A percentile compares a stretch with the other conserved stretches of the same genome.
phyloP scores from a whole-genome alignment of 345 rosid species.

The Pelargonium nanum region DNA sequence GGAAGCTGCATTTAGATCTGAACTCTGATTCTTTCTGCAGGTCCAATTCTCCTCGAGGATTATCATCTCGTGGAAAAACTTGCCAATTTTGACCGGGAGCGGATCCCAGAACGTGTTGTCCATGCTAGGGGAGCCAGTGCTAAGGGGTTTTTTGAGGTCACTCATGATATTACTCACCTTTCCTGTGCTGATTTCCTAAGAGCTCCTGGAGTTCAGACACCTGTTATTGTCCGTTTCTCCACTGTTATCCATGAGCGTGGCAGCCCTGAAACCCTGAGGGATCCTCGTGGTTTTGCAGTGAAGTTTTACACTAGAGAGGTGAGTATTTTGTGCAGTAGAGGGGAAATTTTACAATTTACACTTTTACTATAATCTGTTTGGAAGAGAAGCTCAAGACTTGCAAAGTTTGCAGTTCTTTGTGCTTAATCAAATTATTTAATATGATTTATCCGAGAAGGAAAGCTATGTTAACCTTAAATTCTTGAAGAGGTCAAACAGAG shows the following conservation, averaged over 20 bases:
- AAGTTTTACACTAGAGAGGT: conserved; percentile 22
- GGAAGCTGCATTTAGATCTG: conserved; percentile 5
- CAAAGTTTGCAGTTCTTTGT: too few species aligned
- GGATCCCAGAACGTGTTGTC: conserved; percentile 23
- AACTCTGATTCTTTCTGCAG: conserved; percentile 1
- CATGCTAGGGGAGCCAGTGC: conserved; percentile 25
- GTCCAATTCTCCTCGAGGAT: conserved; percentile 23
- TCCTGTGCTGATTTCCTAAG: conserved; percentile 20
- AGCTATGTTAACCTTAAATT: background rate
- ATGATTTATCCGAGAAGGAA: too few species aligned
- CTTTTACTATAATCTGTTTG: background rate
- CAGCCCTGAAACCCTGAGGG: conserved; percentile 20
- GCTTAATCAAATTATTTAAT: too few species aligned
- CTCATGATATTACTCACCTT: conserved; percentile 15
- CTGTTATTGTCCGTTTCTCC: conserved; percentile 20
- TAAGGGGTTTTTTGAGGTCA: conserved; percentile 21
- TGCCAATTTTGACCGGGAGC: conserved; percentile 19
- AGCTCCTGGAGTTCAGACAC: conserved; percentile 21
- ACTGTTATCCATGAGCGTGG: conserved; percentile 22
- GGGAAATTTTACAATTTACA: too few species aligned
- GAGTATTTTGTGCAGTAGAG: background rate
- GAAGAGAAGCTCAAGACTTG: background rate
- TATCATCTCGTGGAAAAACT: conserved; percentile 20
- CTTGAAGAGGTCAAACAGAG: background rate
- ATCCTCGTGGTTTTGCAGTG: conserved; percentile 21